A percentile compares a stretch with the other conserved stretches of the same genome.
Evolutionary conservation across 345 rosid genomes (phyloP).

Genomic region (Toxicodendron radicans): DNA sequence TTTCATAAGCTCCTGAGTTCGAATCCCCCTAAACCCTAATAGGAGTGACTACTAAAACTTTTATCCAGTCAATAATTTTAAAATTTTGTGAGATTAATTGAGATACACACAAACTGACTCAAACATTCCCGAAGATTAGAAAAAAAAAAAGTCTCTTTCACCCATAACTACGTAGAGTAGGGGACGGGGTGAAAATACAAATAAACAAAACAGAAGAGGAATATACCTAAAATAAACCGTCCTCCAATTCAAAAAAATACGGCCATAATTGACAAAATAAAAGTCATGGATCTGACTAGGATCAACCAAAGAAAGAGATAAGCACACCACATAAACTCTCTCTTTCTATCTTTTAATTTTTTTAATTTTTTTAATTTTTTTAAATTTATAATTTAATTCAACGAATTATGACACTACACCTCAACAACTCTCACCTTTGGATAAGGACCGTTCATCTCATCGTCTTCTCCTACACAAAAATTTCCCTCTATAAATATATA

Average conservation of each 20-base stretch:
- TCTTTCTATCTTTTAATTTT: background rate
- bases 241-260: background rate
- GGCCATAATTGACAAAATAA: background rate
- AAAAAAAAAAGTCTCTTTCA: too few relatives aligned
- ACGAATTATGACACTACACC: background rate
- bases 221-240: background rate
- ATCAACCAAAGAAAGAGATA: background rate
- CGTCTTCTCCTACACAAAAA: background rate
- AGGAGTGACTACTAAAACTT: too few relatives aligned
- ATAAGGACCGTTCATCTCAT: slow-evolving; percentile 14
- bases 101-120: too few relatives aligned
- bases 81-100: too few relatives aligned
- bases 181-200: background rate
- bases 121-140: too few relatives aligned
- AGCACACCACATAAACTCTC: background rate
- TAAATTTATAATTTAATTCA: background rate
- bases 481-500: slow-evolving; percentile 5
- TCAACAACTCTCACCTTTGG: background rate
- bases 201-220: too few relatives aligned
- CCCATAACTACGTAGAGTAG: background rate
- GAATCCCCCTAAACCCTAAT: too few relatives aligned
- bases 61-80: too few relatives aligned
- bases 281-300: background rate
- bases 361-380: too few relatives aligned
- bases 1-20: too few relatives aligned